These are phyloP conservation scores for Colletotrichum liaoningense DNA, from an alignment of 2,329 filamentous ascomycete genomes.

Conservation along the genomic window DNA sequence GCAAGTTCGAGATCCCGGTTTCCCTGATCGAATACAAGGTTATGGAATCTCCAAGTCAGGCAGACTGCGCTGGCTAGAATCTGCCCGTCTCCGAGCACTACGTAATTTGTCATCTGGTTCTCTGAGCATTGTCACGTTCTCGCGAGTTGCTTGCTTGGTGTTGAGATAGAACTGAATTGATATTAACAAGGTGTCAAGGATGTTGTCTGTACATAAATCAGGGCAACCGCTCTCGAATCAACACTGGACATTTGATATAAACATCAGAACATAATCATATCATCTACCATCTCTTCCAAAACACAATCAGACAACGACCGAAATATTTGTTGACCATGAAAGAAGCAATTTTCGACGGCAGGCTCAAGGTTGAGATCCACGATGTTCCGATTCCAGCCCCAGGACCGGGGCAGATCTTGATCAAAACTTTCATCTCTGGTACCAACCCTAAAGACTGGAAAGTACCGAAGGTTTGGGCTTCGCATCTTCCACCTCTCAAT, in stretches of 20 bases:
- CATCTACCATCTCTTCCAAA: background rate
- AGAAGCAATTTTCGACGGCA: constrained; percentile 1
- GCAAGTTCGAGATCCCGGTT: background rate
- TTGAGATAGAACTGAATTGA: background rate
- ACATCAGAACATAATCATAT: background rate
- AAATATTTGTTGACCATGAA: background rate
- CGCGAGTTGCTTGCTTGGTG: background rate
- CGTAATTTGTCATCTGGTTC: background rate
- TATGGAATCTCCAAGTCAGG: background rate
- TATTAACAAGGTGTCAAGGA: background rate
- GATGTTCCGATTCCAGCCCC: constrained; percentile 26
- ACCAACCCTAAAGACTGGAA: constrained; percentile 43
- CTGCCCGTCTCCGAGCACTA: background rate
- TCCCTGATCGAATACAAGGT: background rate
- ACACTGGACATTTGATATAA: background rate
- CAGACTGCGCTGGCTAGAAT: background rate
- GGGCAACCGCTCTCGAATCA: background rate
- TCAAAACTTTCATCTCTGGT: constrained; percentile 31
- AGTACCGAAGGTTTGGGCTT: background rate
- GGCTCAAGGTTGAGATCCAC: constrained; percentile 1
- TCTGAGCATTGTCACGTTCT: background rate
- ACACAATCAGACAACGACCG: background rate
- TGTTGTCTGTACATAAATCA: background rate
- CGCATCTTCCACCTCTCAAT: constrained; percentile 17
- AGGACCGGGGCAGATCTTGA: constrained; percentile 29